Evolutionary conservation across 169 alveolate species (phyloP).

Genomic region (Eimeria falciformis): DNA sequence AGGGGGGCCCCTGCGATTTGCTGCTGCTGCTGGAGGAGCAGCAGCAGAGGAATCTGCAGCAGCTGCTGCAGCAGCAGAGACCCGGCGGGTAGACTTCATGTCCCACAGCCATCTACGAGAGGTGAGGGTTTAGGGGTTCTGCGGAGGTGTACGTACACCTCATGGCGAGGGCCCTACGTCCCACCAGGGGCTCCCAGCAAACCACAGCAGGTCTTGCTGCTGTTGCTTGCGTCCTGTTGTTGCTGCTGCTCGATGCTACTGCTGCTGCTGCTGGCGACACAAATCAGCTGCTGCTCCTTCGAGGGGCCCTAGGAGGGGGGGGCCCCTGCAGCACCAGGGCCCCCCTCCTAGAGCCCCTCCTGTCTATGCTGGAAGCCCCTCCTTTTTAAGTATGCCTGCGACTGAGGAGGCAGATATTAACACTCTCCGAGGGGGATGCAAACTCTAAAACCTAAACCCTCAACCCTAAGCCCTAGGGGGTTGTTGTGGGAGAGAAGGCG

Average conservation of each 20-base stretch:
- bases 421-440: neutral
- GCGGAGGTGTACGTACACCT: neutral
- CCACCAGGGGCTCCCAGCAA: too few species aligned
- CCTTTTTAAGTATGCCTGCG: too few species aligned
- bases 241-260: neutral
- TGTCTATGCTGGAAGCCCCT: too few species aligned
- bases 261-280: slow-evolving; percentile 18
- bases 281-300: slow-evolving; percentile 14
- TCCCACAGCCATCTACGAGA: slow-evolving; percentile 39
- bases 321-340: slow-evolving; percentile 61
- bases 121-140: slow-evolving; percentile 45
- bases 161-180: too few species aligned
- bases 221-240: slow-evolving; percentile 4
- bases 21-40: slow-evolving; percentile 44
- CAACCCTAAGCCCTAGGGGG: slow-evolving; percentile 12
- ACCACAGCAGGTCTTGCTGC: neutral
- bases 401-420: slow-evolving; percentile 43
- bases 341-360: neutral
- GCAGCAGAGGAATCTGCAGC: slow-evolving; percentile 45
- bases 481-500: neutral
- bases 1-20: slow-evolving; percentile 8
- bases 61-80: slow-evolving; percentile 49
- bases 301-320: slow-evolving; percentile 45
- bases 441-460: slow-evolving; percentile 57
- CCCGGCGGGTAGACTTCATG: slow-evolving; percentile 56